Conservation (phyloP, 169 alveolate genomes). For the Cryptosporidium sp. region DNA sequence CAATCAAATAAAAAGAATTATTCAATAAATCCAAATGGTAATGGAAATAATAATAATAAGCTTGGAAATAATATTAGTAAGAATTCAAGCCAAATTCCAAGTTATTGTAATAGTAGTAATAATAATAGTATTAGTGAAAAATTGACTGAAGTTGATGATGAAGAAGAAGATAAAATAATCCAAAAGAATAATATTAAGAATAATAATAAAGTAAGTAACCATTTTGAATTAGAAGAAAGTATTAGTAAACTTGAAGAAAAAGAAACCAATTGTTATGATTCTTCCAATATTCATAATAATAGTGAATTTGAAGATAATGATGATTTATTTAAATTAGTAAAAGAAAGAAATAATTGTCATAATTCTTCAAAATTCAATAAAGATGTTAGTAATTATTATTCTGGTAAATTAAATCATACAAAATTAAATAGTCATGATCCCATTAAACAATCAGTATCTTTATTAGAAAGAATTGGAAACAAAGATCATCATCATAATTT, state of each 20-base stretch:
- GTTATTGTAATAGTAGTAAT: slow-evolving; percentile 11
- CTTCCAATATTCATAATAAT: neutral
- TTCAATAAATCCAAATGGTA: neutral
- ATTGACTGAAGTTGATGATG: slow-evolving; percentile 5
- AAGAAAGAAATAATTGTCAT: neutral
- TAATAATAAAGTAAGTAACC: neutral
- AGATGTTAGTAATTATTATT: neutral
- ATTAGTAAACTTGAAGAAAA: slow-evolving; percentile 11
- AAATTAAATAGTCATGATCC: neutral
- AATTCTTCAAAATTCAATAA: neutral
- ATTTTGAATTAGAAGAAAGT: neutral
- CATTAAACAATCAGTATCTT: neutral
- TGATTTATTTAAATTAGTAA: no score
- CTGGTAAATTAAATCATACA: slow-evolving; percentile 1
- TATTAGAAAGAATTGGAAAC: neutral
- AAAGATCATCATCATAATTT: neutral
- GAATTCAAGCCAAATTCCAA: neutral
- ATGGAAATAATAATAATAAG: neutral
- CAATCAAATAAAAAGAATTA: slow-evolving; percentile 27
- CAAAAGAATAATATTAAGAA: neutral
- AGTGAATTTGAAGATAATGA: neutral
- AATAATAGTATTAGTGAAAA: slow-evolving; percentile 37
- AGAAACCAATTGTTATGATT: slow-evolving; percentile 14
- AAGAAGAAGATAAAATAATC: neutral
- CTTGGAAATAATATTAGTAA: slow-evolving; percentile 1